Conservation (phyloP, 2,329 filamentous ascomycete species). For the Pestalotiopsis fici region DNA sequence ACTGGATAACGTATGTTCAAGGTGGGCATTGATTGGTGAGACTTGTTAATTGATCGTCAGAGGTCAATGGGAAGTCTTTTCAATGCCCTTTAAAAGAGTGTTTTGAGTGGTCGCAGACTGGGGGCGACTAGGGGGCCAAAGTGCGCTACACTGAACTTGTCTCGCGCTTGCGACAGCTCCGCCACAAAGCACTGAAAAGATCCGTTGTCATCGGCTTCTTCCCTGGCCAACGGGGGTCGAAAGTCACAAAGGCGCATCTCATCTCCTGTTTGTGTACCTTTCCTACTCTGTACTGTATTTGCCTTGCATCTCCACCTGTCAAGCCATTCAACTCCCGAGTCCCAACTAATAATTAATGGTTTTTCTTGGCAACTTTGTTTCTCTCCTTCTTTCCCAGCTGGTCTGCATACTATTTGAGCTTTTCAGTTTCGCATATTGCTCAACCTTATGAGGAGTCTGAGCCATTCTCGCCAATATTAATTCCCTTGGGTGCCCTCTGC, state of each 20-base stretch:
- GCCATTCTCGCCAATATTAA: background rate
- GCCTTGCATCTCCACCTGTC: background rate
- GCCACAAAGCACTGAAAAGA: background rate
- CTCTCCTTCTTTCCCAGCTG: conserved; percentile 1
- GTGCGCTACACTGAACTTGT: background rate
- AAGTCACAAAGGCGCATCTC: background rate
- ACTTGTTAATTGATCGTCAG: no score
- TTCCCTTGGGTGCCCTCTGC: background rate
- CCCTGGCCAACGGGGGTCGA: background rate
- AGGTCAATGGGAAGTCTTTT: no score
- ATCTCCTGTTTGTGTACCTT: background rate
- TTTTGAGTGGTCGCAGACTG: background rate
- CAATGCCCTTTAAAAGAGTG: no score
- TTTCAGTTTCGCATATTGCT: background rate
- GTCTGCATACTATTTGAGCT: background rate
- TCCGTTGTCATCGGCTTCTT: background rate
- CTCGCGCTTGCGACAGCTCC: background rate
- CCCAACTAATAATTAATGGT: background rate
- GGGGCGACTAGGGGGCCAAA: background rate
- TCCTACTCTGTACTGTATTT: background rate
- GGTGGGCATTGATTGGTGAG: no score
- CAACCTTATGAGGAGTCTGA: background rate
- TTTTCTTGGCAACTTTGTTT: background rate
- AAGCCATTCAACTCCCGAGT: background rate
- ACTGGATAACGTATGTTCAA: no score